Base-by-base conservation (phyloP, 768 basidiomycete species). In the Suillus spraguei region DNA sequence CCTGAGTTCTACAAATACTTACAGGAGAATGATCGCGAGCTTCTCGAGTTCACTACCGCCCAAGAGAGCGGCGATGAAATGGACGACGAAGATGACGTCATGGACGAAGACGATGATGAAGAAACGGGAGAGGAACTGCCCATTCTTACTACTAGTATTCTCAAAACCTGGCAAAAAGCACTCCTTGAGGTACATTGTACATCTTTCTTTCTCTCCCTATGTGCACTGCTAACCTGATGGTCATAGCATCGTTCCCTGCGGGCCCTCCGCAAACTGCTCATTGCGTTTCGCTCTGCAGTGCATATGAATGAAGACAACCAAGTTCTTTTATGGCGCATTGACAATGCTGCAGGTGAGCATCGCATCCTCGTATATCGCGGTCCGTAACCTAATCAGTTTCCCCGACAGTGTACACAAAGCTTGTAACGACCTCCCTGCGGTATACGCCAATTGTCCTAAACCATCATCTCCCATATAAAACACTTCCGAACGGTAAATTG, bases 1-100 rank as follows among this genome's bases (percentile, higher is more conserved):
- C 97, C 97, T n/a, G 97, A 97, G 72, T 99, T 99, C 79, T 99
- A 87, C 89, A 94, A 96, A 77, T 99, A 96, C 73, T 82, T 99
- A 2, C 90, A 96, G 79, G 94, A 99, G 77, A 95, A 99, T 71
- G 97, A 99, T 76, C 80, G 82, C 63, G 95, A 95, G 61, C 80
- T 99, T n/a, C 82, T 99, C 3, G 83, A 93, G 5, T 99, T 99
- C 71, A 80, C 87, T 46, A 78, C 83, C 0, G 69, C 81, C 60
- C 76, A 70, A 28, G 76, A 74, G 1, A 76, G 74, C 2, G 80
- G 71, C 3, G 77, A 72, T 13, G 83, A 76, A 24, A 82, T 77
- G 6, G 81, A 77, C 2, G 85, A 82, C 3, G 86, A 84, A 14
- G 83, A 83, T 2, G 77, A 73, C 14, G 83, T 76, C 28, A 83